Percentiles rank a stretch among this genome's conserved stretches.
These are phyloP conservation scores for Acanthamoeba quina DNA, from an alignment of 208 protist species.

Conservation along the genomic window DNA sequence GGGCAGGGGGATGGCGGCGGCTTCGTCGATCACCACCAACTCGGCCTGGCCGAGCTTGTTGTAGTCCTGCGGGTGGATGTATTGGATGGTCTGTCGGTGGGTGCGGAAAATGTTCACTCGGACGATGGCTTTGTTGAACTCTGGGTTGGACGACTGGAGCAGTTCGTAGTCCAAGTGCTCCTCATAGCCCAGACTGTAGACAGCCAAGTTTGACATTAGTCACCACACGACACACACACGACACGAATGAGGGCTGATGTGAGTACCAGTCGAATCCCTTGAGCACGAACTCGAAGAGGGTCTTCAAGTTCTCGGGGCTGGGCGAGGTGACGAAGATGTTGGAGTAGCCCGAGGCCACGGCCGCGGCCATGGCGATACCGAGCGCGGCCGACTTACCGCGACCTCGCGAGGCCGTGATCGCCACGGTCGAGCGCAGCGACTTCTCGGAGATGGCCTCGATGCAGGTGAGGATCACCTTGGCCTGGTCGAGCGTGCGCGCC, in stretches of 20 bases:
- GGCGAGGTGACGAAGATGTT: conserved; percentile 99
- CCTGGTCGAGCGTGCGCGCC: conserved; percentile 97
- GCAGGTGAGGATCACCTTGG: conserved; percentile 97
- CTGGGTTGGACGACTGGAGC: conserved; percentile 94
- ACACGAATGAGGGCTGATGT: too few species aligned
- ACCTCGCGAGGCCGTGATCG: conserved; percentile 94
- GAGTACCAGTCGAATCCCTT: conserved; percentile 93
- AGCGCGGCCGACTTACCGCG: conserved; percentile 98
- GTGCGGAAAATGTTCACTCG: conserved; percentile 97
- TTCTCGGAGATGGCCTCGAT: conserved; percentile 98
- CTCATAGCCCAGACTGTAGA: conserved; percentile 92
- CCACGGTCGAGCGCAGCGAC: conserved; percentile 96
- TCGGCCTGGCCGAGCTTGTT: conserved; percentile 96
- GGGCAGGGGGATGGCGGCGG: conserved; percentile 99
- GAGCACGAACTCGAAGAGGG: conserved; percentile 99
- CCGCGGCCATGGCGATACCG: conserved; percentile 96
- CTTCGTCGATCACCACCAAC: conserved; percentile 99
- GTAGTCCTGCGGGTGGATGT: conserved; percentile 89
- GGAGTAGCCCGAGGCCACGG: conserved; percentile 97
- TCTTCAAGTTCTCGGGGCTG: conserved; percentile 98
- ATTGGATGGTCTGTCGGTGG: conserved; percentile 98
- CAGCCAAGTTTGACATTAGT: not conserved
- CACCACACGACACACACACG: not conserved
- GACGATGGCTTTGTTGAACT: conserved; percentile 97
- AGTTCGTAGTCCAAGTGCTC: conserved; percentile 98